Base-by-base conservation (phyloP, 192 early-diverging fungal species). In the Lunasporangiospora selenospora region DNA sequence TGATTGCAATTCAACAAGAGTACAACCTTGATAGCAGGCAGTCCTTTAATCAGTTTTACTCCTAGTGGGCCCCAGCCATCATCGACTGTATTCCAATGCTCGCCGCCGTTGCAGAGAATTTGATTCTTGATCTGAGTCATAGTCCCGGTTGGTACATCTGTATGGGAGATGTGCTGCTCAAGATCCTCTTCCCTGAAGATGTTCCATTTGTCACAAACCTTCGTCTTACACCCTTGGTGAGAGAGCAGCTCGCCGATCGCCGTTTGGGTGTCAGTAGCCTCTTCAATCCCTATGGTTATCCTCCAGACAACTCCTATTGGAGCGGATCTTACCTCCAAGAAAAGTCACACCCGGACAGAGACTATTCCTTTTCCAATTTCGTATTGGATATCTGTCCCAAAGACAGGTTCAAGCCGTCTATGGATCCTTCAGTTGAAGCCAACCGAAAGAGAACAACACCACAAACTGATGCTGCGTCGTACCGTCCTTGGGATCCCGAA, bases 1-100 rank as follows among this genome's bases (percentile, higher is more conserved):
- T 69, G 4, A 69, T 69, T 42, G 60, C 65, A 8, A 58, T 69
- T 16, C 57, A n/a, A n/a, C n/a, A n/a, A n/a, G n/a, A n/a, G n/a
- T n/a, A n/a, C n/a, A n/a, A n/a, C n/a, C n/a, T n/a, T n/a, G n/a
- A n/a, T n/a, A n/a, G n/a, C n/a, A n/a, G n/a, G n/a, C n/a, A n/a
- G n/a, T n/a, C n/a, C n/a, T n/a, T n/a, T n/a, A n/a, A n/a, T n/a
- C n/a, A n/a, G n/a, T n/a, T n/a, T n/a, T n/a, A n/a, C n/a, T n/a
- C n/a, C n/a, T n/a, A n/a, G n/a, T n/a, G n/a, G n/a, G n/a, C n/a
- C n/a, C n/a, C n/a, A n/a, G n/a, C n/a, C n/a, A n/a, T n/a, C n/a
- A n/a, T n/a, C n/a, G n/a, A n/a, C n/a, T n/a, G n/a, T n/a, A n/a
- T n/a, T n/a, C n/a, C n/a, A n/a, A n/a, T n/a, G n/a, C n/a, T n/a